These are phyloP conservation scores for Coffea eugenioides DNA, from an alignment of 257 asterid genomes.

Conservation along the genomic window DNA sequence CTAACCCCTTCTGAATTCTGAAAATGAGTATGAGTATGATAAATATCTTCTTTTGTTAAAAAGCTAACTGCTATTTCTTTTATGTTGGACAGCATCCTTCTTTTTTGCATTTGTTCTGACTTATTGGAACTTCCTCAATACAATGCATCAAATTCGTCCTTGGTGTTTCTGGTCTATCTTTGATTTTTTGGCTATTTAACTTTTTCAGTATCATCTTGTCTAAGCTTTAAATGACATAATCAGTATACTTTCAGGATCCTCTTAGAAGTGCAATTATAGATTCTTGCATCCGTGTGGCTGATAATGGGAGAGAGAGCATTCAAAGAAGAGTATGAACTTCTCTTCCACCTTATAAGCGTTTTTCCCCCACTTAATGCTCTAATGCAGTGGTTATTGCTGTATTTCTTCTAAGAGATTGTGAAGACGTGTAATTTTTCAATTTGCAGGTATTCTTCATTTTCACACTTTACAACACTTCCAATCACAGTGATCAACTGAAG, in stretches of 20 bases:
- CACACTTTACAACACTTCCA: slow-evolving; percentile 79
- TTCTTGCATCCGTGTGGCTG: slow-evolving; percentile 94
- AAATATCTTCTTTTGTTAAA: not conserved
- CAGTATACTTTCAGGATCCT: slow-evolving; percentile 62
- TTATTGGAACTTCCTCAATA: not conserved
- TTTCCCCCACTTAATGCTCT: not conserved
- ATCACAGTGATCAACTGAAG: slow-evolving; percentile 89
- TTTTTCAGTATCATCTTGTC: not conserved
- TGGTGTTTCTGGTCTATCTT: not conserved
- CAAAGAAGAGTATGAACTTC: slow-evolving; percentile 65
- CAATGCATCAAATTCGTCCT: not conserved
- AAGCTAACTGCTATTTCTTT: not conserved
- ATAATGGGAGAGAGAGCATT: slow-evolving; percentile 95
- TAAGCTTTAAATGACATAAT: slow-evolving; percentile 14
- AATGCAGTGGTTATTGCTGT: not conserved
- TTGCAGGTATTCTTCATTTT: slow-evolving; percentile 82
- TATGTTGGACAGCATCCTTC: not conserved
- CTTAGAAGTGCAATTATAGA: slow-evolving; percentile 89
- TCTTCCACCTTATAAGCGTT: not conserved
- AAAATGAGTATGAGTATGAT: not conserved
- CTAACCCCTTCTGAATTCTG: not conserved
- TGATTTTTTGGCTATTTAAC: not conserved
- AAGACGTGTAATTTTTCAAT: slow-evolving; percentile 16
- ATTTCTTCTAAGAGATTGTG: slow-evolving; percentile 8
- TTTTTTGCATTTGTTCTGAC: not conserved